Evolutionary conservation across 805 yeast genomes (phyloP).

Genomic region (Lipomyces lipofer): DNA sequence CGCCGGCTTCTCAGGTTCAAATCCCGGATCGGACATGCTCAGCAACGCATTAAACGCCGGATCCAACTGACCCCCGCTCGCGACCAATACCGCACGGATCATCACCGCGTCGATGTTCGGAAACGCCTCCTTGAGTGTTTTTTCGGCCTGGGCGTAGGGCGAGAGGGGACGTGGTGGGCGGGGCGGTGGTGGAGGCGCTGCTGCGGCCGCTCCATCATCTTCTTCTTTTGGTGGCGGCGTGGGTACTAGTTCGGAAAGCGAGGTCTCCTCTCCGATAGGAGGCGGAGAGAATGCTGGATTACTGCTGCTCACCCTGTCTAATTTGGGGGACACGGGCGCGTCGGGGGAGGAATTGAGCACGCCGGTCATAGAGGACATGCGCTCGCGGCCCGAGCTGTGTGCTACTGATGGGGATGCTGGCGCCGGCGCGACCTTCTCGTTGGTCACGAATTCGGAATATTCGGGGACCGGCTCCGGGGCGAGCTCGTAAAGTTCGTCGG

Average conservation of each 20-base stretch:
- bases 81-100: conserved; percentile 78
- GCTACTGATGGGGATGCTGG: no score
- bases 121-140: conserved; percentile 79
- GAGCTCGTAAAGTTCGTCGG: no score
- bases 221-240: no score
- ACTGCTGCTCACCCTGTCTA: neutral
- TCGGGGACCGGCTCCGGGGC: no score
- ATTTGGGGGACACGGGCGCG: conserved; percentile 20
- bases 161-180: conserved; percentile 63
- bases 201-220: conserved; percentile 24
- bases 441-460: no score
- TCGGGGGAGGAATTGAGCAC: conserved; percentile 26
- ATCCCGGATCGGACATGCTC: conserved; percentile 59
- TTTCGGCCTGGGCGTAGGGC: conserved; percentile 54
- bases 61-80: conserved; percentile 76
- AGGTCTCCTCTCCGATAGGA: neutral
- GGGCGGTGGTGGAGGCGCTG: conserved; percentile 44
- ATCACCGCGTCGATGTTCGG: conserved; percentile 72
- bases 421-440: no score
- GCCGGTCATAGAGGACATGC: no score
- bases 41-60: conserved; percentile 87
- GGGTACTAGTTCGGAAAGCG: no score
- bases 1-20: conserved; percentile 30
- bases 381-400: no score
- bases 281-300: neutral